Evolutionary conservation across 352 stramenopile species (phyloP).

Genomic region (Phytophthora sansomeana): DNA sequence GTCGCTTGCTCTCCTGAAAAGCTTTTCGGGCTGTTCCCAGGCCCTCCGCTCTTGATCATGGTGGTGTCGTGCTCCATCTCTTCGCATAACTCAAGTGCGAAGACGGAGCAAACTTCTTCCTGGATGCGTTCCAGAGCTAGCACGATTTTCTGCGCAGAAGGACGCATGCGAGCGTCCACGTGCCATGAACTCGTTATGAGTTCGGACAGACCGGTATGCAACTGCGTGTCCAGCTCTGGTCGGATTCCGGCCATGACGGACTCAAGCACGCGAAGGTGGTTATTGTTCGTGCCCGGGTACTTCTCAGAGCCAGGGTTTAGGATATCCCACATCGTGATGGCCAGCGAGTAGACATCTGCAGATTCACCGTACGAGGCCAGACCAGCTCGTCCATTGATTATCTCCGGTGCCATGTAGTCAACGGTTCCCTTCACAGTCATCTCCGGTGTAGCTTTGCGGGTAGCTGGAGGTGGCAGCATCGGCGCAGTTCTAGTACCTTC

Average conservation of each 20-base stretch:
- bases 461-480: constrained; percentile 18
- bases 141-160: constrained; percentile 54
- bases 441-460: constrained; percentile 48
- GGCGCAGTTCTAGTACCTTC: constrained; percentile 10
- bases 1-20: constrained; percentile 37
- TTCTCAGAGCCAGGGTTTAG: constrained; percentile 57
- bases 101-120: constrained; percentile 50
- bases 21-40: constrained; percentile 25
- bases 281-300: constrained; percentile 55
- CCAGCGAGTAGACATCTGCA: constrained; percentile 76
- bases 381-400: constrained; percentile 66
- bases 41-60: constrained; percentile 32
- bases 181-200: constrained; percentile 56
- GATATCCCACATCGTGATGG: constrained; percentile 82
- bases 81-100: constrained; percentile 44
- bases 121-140: constrained; percentile 53
- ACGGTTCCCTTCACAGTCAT: constrained; percentile 75
- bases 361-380: constrained; percentile 64
- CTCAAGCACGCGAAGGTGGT: constrained; percentile 62
- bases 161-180: constrained; percentile 43
- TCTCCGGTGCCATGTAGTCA: constrained; percentile 80
- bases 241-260: constrained; percentile 50
- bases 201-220: constrained; percentile 42
- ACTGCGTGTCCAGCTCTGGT: constrained; percentile 41
- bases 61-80: constrained; percentile 39